These are phyloP conservation scores for Diplogelasinospora grovesii DNA, from an alignment of 495 filamentous ascomycete species.

Conservation along the genomic window DNA sequence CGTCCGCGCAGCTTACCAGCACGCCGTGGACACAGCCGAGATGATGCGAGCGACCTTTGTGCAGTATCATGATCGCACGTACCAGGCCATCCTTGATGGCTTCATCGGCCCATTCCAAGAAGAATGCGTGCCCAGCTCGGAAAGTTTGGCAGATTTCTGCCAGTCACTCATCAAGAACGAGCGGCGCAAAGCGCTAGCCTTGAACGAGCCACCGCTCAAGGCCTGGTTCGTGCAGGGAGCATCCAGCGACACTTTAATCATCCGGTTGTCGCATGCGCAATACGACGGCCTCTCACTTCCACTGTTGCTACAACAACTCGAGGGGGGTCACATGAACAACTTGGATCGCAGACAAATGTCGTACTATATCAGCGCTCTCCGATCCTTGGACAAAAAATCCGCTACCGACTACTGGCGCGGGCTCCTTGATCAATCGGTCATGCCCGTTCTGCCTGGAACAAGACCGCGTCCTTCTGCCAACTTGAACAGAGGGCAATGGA, in stretches of 20 bases:
- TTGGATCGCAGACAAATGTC: slow-evolving; percentile 51
- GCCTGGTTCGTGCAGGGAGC: too few relatives aligned
- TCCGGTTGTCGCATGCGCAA: slow-evolving; percentile 62
- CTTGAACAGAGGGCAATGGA: slow-evolving; percentile 22
- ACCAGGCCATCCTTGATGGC: slow-evolving; percentile 54
- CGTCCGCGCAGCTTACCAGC: slow-evolving; percentile 27
- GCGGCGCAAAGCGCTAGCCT: slow-evolving; percentile 32
- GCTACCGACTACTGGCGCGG: too few relatives aligned
- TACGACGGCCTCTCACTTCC: slow-evolving; percentile 61
- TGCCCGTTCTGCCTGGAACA: too few relatives aligned
- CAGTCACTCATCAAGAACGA: slow-evolving; percentile 49
- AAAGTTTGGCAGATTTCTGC: slow-evolving; percentile 40
- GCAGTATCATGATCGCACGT: slow-evolving; percentile 44
- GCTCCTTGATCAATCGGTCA: slow-evolving; percentile 42
- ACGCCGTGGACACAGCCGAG: slow-evolving; percentile 46
- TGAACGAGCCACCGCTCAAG: too few relatives aligned
- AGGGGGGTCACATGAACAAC: slow-evolving; percentile 37
- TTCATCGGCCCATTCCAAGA: background rate
- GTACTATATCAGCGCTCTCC: slow-evolving; percentile 28
- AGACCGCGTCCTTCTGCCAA: too few relatives aligned
- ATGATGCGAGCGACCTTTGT: slow-evolving; percentile 61
- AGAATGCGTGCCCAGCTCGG: slow-evolving; percentile 23
- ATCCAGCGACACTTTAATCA: slow-evolving; percentile 49
- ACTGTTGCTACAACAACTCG: slow-evolving; percentile 48
- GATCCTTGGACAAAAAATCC: slow-evolving; percentile 51